Conservation (phyloP, 169 alveolate species). For the Amoebophrya sp. region DNA sequence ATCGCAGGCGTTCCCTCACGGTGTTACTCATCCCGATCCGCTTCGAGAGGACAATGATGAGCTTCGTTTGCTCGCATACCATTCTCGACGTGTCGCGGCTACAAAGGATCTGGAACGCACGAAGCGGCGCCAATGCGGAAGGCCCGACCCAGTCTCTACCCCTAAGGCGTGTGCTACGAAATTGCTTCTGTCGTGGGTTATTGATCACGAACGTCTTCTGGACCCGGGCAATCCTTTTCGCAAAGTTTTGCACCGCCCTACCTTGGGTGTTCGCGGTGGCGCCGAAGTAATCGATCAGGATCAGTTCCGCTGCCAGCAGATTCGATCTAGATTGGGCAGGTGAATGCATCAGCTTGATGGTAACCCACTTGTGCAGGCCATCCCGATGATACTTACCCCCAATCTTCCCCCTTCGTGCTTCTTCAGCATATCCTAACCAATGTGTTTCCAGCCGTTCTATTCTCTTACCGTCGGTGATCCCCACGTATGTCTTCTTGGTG, state of each 20-base stretch:
- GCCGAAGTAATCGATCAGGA: background rate
- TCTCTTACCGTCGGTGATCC: background rate
- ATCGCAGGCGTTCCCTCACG: too few relatives aligned
- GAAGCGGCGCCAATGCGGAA: background rate
- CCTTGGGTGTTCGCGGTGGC: background rate
- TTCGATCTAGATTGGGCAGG: background rate
- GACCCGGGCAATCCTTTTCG: background rate
- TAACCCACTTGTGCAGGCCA: background rate
- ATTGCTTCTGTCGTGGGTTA: background rate
- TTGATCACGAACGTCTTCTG: background rate
- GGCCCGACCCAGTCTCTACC: background rate
- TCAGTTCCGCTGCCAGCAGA: background rate
- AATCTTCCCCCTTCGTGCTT: background rate
- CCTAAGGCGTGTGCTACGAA: background rate
- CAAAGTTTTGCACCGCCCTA: background rate
- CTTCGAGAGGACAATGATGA: too few relatives aligned
- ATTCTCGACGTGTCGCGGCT: background rate
- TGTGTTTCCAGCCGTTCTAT: background rate
- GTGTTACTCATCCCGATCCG: too few relatives aligned
- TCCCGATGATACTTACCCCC: background rate
- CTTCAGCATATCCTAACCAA: background rate
- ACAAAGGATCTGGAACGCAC: background rate
- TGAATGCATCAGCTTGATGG: background rate
- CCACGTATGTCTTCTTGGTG: background rate
- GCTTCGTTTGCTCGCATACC: background rate